phyloP scores from a whole-genome alignment of 805 yeast genomes.

The Cyberlindnera samutprakarnensis region DNA sequence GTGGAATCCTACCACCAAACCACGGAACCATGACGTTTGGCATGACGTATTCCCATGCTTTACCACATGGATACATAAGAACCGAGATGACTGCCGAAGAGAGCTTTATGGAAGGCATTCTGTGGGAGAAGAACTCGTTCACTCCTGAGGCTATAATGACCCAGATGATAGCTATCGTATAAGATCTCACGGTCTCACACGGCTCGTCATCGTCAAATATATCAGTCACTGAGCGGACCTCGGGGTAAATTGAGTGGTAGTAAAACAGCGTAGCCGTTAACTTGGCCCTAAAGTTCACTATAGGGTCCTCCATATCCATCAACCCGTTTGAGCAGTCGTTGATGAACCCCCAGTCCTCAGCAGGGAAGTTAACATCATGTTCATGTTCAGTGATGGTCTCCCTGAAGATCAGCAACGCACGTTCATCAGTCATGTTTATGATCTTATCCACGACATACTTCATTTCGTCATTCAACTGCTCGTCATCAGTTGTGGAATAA shows the following conservation, averaged over 20 bases:
- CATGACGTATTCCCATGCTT: conserved; percentile 29
- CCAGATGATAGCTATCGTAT: conserved; percentile 35
- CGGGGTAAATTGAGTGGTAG: conserved; percentile 54
- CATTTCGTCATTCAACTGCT: conserved; percentile 9
- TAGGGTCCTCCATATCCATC: conserved; percentile 2
- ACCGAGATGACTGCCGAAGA: conserved; percentile 38
- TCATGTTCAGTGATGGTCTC: conserved; percentile 33
- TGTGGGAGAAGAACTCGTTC: conserved; percentile 49
- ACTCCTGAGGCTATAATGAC: conserved; percentile 44
- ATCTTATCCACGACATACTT: conserved; percentile 8
- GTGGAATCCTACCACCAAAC: conserved; percentile 30
- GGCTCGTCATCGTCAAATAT: conserved; percentile 38
- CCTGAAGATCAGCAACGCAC: conserved; percentile 20
- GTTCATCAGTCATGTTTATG: conserved; percentile 21
- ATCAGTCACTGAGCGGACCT: conserved; percentile 56
- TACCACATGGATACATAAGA: conserved; percentile 39
- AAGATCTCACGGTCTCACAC: conserved; percentile 40
- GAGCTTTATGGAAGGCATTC: conserved; percentile 43
- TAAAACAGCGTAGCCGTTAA: conserved; percentile 5
- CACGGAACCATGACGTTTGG: conserved; percentile 40
- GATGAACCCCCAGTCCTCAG: conserved; percentile 12
- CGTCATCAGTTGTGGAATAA: conserved; percentile 4
- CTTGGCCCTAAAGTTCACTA: conserved; percentile 4
- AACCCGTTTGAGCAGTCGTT: conserved; percentile 2
- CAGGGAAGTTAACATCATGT: conserved; percentile 42